Base-by-base conservation (phyloP, 345 rosid species). In the Durio zibethinus region DNA sequence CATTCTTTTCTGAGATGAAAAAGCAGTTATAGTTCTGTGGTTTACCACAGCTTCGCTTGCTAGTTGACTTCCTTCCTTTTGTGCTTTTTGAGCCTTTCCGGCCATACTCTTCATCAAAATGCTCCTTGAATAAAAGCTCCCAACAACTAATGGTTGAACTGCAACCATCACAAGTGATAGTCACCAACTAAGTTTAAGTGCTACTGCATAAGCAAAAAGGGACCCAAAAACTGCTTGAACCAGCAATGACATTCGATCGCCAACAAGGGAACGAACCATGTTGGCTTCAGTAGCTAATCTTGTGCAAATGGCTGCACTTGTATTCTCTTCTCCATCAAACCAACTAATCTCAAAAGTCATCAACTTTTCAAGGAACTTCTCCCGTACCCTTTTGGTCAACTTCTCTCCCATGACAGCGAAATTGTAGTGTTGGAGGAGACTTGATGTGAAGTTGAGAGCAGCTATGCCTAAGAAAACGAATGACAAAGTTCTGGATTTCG, bases 21-120 rank as follows among this genome's bases (percentile, higher is more conserved):
- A 89, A 60, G 94, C 91, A 0, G 92, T 87, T 57, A 90, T 90
- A 9, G 94, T 90, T 80, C 94, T 89, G 71, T 89, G 94, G 88
- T 90, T 90, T 11, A 83, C 77, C 1, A 85, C 89, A 21, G 91
- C 91, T 83, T 90, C 92, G 38, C 92, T 89, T 31, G 92, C 94
- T 10, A 89, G 70, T 45, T 90, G 91, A 82, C 94, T 90, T 76
- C 94, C 92, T 84, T 90, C 87, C 59, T 83, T 89, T 16, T 90
- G 94, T 15, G 91, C 91, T 61, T 90, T 89, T 75, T 80, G 87
- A 16, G 92, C 89, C 74, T 87, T 90, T 20, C 83, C 88, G 8
- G 90, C 88, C 88, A 89, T 85, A 31, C 87, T 89, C 76, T 85
- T 89, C 90, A 85, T 89, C 81, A 90, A 16, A 16, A 87, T 80